Conservation (phyloP, 345 rosid genomes). For the Psidium guajava region DNA sequence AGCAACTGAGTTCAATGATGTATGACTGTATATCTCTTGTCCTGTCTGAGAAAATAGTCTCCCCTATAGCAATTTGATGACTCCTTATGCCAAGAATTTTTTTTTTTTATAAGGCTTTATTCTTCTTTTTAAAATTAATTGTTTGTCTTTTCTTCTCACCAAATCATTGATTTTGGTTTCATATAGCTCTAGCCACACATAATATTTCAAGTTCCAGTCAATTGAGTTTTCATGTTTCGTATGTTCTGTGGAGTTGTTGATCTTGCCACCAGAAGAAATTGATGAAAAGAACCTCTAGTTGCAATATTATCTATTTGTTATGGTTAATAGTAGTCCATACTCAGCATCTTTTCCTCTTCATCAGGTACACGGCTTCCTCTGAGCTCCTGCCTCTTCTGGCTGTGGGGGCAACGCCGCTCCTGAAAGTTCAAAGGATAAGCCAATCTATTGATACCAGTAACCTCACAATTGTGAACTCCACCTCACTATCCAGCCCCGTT, state of each 20-base stretch:
- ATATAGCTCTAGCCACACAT: background rate
- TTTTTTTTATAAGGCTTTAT: background rate
- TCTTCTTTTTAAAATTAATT: background rate
- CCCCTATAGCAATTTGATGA: background rate
- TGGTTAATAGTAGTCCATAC: background rate
- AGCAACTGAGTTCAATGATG: background rate
- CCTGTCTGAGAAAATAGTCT: background rate
- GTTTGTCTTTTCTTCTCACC: background rate
- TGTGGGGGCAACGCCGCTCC: slow-evolving; percentile 51
- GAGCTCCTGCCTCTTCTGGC: slow-evolving; percentile 91
- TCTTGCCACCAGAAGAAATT: background rate
- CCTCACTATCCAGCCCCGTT: slow-evolving; percentile 65
- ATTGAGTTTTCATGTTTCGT: background rate
- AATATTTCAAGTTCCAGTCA: background rate
- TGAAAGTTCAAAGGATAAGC: slow-evolving; percentile 61
- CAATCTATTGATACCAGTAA: slow-evolving; percentile 51
- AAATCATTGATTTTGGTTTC: background rate
- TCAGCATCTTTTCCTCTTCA: background rate
- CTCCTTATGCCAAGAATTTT: background rate
- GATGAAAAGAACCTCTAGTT: background rate
- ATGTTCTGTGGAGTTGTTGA: background rate
- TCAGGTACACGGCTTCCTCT: slow-evolving; percentile 87
- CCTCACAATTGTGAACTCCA: slow-evolving; percentile 47
- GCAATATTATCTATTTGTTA: background rate
- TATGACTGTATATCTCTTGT: background rate